phyloP scores from a whole-genome alignment of 2,329 filamentous ascomycete genomes.

The Emmonsia crescens region DNA sequence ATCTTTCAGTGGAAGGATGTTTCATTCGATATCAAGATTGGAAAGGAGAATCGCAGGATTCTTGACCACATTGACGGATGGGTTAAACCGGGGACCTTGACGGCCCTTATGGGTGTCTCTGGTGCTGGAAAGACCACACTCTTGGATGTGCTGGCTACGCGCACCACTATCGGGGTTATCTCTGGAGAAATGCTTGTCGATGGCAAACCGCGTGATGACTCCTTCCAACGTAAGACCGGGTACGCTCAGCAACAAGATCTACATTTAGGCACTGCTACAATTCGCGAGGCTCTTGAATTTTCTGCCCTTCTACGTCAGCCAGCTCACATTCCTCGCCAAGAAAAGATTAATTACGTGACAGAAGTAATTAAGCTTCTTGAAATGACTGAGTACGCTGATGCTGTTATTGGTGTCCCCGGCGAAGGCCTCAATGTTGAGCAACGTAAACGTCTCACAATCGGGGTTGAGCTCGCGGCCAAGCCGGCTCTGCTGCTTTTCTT shows the following conservation, averaged over 20 bases:
- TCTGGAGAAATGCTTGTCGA: conserved; percentile 79
- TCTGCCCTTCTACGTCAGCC: conserved; percentile 78
- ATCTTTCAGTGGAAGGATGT: conserved; percentile 81
- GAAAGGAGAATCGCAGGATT: conserved; percentile 52
- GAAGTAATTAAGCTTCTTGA: conserved; percentile 84
- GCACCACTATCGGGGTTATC: conserved; percentile 83
- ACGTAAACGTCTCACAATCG: conserved; percentile 73
- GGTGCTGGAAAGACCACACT: conserved; percentile 89
- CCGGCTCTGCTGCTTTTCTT: conserved; percentile 81
- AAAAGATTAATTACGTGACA: conserved; percentile 79
- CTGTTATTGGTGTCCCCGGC: conserved; percentile 82
- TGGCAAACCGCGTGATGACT: conserved; percentile 57
- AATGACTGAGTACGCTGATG: conserved; percentile 83
- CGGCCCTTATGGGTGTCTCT: conserved; percentile 78
- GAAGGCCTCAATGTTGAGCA: conserved; percentile 57
- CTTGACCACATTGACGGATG: conserved; percentile 81
- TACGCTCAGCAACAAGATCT: conserved; percentile 77
- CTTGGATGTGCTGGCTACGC: conserved; percentile 71
- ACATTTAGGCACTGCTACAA: conserved; percentile 71
- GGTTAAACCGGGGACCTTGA: conserved; percentile 85
- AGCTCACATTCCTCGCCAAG: conserved; percentile 53
- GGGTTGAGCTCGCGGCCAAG: conserved; percentile 86
- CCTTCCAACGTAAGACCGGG: conserved; percentile 76
- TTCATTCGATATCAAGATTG: conserved; percentile 72
- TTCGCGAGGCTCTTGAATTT: conserved; percentile 78